These are phyloP conservation scores for Chlamydomonas incerta DNA, from an alignment of 139 green algal species.

Conservation along the genomic window DNA sequence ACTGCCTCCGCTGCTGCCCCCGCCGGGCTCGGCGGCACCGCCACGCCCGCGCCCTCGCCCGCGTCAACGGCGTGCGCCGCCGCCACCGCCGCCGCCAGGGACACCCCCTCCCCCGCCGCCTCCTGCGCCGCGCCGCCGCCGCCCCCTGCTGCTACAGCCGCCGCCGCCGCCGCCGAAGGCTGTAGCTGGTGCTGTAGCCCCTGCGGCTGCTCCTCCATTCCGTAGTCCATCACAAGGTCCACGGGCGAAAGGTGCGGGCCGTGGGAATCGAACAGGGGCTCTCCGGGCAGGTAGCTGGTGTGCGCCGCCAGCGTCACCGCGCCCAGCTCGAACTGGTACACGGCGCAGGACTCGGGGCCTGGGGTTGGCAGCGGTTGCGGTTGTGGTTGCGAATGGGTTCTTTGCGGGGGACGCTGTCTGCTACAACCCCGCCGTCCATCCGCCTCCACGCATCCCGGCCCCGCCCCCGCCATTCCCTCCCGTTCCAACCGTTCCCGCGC, in stretches of 20 bases:
- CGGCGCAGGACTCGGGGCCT: slow-evolving; percentile 24
- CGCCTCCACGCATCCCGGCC: too few relatives aligned
- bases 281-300: slow-evolving; percentile 40
- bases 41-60: too few relatives aligned
- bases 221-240: slow-evolving; percentile 73
- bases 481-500: too few relatives aligned
- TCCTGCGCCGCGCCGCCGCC: neutral
- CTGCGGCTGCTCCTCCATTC: slow-evolving; percentile 47
- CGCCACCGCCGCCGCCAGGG: neutral
- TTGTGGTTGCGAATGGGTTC: too few relatives aligned
- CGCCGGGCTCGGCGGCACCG: too few relatives aligned
- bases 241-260: slow-evolving; percentile 51
- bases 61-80: neutral
- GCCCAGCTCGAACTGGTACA: slow-evolving; percentile 19
- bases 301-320: slow-evolving; percentile 41
- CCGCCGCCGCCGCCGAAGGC: neutral
- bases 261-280: slow-evolving; percentile 67
- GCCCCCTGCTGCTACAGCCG: neutral
- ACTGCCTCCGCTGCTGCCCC: too few relatives aligned
- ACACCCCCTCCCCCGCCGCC: neutral
- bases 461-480: too few relatives aligned
- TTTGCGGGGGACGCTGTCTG: too few relatives aligned
- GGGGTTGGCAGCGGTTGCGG: neutral
- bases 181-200: neutral
- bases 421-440: neutral